Base-by-base conservation (phyloP, 768 basidiomycete genomes). In the Boletus sensibilis region DNA sequence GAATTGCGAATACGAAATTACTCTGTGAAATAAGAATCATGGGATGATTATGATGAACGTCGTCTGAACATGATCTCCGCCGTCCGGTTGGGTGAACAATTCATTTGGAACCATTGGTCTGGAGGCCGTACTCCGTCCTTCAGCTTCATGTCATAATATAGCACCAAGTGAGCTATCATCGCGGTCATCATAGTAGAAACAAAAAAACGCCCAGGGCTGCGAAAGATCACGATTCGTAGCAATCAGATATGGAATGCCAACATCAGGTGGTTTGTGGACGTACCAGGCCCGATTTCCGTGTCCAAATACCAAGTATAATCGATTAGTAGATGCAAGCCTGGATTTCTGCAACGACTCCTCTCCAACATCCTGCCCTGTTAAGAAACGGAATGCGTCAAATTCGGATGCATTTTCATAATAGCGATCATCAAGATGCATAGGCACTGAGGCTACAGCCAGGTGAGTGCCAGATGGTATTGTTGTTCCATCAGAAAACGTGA, bases 181-280 rank as follows among this genome's bases (percentile, higher is more conserved):
- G 71, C 65, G 31, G 78, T 78, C 64, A 78, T 64, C 64, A 69
- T 62, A 25, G 71, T 70, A 5, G 75, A 74, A 27, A 67, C 75
- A 54, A 79, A 78, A 60, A 76, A 77, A 11, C 78, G 70, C 5
- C 78, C 77, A 4, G 77, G 77, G 55, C 76, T 78, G 53, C 16
- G 20, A 38, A 53, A 50, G 33, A n/a, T 38, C 45, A 53, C 4
- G 23, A 40, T 51, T 42, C 7, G 23, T 29, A 42, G 23, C 20
- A 10, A 53, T 64, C 40, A 64, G 53, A 35, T 39, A 20, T 18
- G 39, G 16, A 46, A 31, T 39, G 39, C 38, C 25, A 51, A n/a
- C 40, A 45, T 31, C 31, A 48, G 21, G 29, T 23, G 14, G 29
- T 14, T 55, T 10, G 42, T 47, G 42, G 37, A 65, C 73, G 49